Percentiles rank a stretch among this genome's conserved stretches.
Evolutionary conservation across 2,329 filamentous ascomycete genomes (phyloP).

Genomic region (Dactylellina sp.): DNA sequence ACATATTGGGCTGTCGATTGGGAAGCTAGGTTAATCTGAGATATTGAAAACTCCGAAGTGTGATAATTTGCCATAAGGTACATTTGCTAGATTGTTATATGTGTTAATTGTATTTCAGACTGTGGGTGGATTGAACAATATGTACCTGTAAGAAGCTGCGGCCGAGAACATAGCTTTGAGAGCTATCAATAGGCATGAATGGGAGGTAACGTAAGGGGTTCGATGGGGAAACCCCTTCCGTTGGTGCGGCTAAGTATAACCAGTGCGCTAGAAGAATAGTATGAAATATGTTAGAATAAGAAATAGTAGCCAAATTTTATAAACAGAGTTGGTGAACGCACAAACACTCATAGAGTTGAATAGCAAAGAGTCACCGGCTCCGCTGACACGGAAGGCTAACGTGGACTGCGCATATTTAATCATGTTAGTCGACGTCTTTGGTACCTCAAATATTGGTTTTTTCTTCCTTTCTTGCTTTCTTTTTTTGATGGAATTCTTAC

Average conservation of each 20-base stretch:
- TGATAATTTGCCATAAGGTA: conserved; percentile 48
- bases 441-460: too few relatives aligned
- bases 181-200: conserved; percentile 38
- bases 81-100: conserved; percentile 33
- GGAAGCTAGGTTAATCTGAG: conserved; percentile 42
- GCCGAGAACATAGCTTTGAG: conserved; percentile 39
- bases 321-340: too few relatives aligned
- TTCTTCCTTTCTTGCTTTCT: not conserved
- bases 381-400: conserved; percentile 43
- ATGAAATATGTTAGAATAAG: not conserved
- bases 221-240: conserved; percentile 21
- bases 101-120: not conserved
- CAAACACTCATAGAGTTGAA: conserved; percentile 50
- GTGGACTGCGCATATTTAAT: conserved; percentile 19
- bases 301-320: too few relatives aligned
- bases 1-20: conserved; percentile 32
- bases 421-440: too few relatives aligned
- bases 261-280: conserved; percentile 28
- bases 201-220: conserved; percentile 37
- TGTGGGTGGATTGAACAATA: not conserved
- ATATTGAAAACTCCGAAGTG: conserved; percentile 39
- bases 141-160: conserved; percentile 46
- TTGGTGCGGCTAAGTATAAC: conserved; percentile 29
- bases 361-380: conserved; percentile 36
- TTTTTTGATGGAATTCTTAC: conserved; percentile 13